Evolutionary conservation across 345 rosid species (phyloP).

Genomic region (Syzygium aqueum): DNA sequence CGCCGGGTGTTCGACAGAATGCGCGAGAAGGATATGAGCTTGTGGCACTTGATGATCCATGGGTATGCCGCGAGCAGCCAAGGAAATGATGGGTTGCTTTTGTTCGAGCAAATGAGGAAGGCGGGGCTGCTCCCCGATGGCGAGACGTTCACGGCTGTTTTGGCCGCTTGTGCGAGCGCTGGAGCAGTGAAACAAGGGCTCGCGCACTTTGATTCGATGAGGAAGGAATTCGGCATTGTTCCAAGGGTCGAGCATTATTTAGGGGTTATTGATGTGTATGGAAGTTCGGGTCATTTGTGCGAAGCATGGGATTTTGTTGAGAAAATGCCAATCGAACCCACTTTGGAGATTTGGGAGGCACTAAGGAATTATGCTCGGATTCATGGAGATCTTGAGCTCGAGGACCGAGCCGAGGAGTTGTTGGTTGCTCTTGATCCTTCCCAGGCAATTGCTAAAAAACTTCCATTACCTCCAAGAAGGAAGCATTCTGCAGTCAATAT

Average conservation of each 20-base stretch:
- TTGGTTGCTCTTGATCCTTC: constrained; percentile 26
- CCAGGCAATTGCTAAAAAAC: constrained; percentile 3
- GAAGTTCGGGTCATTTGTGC: constrained; percentile 28
- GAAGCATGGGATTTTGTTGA: constrained; percentile 46
- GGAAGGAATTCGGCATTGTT: constrained; percentile 17
- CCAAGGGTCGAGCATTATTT: constrained; percentile 33
- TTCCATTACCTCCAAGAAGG: constrained; percentile 21
- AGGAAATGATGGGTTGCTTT: constrained; percentile 27
- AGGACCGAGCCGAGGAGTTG: constrained; percentile 27
- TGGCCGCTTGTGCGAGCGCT: constrained; percentile 34
- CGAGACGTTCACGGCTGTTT: constrained; percentile 24
- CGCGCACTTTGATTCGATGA: constrained; percentile 29
- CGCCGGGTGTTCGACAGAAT: constrained; percentile 50
- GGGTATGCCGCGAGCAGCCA: constrained; percentile 31
- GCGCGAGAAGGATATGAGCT: constrained; percentile 22
- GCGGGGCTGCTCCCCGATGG: constrained; percentile 9
- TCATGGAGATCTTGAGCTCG: constrained; percentile 54
- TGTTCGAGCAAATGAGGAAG: constrained; percentile 38
- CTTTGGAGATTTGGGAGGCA: constrained; percentile 24
- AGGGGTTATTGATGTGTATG: constrained; percentile 27
- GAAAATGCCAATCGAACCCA: constrained; percentile 34
- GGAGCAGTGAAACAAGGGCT: constrained; percentile 26
- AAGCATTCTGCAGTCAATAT: constrained; percentile 28
- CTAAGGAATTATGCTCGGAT: constrained; percentile 22
- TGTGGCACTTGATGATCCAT: constrained; percentile 37